phyloP scores from a whole-genome alignment of 2,329 filamentous ascomycete genomes.

The Boeremia lycopersici region DNA sequence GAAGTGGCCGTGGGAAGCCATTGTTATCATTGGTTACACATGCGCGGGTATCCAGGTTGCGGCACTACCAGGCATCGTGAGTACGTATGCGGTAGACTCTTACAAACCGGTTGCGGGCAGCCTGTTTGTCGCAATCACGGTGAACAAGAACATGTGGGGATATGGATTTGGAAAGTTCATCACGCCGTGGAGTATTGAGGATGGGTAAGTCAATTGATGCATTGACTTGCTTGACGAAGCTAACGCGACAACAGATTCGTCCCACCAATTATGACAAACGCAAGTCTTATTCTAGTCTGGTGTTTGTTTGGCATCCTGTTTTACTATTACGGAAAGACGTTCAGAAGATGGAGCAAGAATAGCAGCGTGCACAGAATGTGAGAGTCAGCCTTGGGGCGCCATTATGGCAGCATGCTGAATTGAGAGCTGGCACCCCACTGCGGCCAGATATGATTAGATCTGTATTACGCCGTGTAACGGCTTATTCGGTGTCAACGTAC shows the following conservation, averaged over 20 bases:
- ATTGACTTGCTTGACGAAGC: neutral
- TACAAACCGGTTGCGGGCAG: conserved; percentile 68
- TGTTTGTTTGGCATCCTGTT: conserved; percentile 62
- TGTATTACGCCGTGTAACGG: no score
- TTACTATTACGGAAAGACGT: conserved; percentile 64
- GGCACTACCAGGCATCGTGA: conserved; percentile 64
- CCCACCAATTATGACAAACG: conserved; percentile 66
- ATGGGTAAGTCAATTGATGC: conserved; percentile 46
- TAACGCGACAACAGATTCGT: conserved; percentile 45
- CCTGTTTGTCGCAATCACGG: conserved; percentile 65
- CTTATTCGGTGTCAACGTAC: no score
- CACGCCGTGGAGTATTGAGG: conserved; percentile 57
- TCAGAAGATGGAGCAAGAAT: conserved; percentile 62
- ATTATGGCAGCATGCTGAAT: no score
- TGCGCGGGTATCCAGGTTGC: conserved; percentile 65
- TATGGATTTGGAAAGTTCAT: conserved; percentile 65
- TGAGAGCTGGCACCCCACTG: no score
- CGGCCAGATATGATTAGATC: no score
- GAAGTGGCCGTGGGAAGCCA: conserved; percentile 60
- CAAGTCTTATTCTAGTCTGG: conserved; percentile 59
- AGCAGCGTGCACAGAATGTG: conserved; percentile 61
- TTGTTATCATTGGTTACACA: conserved; percentile 65
- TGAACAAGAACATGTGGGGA: conserved; percentile 69
- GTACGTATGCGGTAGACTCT: conserved; percentile 65
- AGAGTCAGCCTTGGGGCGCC: no score